Evolutionary conservation across 2,329 filamentous ascomycete species (phyloP).

Genomic region (Aspergillus sojae): DNA sequence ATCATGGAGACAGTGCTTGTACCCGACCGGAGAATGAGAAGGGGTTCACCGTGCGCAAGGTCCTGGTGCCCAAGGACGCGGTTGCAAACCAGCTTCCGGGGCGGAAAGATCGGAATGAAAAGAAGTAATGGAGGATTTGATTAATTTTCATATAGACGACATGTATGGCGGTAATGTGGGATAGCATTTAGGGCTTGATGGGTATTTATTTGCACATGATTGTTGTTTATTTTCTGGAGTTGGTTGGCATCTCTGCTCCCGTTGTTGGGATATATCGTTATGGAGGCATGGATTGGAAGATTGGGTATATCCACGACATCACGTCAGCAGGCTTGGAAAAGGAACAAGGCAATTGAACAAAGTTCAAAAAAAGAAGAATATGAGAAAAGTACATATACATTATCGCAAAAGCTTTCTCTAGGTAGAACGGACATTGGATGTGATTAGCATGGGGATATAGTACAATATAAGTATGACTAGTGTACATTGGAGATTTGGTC

Average conservation of each 20-base stretch:
- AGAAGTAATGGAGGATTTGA: constrained; percentile 5
- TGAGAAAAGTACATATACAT: not conserved
- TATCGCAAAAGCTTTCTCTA: not conserved
- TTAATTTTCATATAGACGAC: not conserved
- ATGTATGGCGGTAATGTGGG: not conserved
- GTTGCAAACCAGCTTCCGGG: constrained; percentile 29
- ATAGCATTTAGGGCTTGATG: not conserved
- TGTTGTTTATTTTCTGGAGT: constrained; percentile 1
- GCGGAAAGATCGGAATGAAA: constrained; percentile 21
- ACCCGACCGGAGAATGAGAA: constrained; percentile 44
- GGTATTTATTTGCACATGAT: not conserved
- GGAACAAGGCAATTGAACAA: not conserved
- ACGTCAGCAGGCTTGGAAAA: not conserved
- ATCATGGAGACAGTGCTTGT: constrained; percentile 48
- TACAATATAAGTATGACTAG: not conserved
- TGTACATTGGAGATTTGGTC: not conserved
- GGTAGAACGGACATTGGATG: not conserved
- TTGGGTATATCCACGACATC: not conserved
- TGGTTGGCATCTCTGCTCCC: not conserved
- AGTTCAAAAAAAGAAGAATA: not conserved
- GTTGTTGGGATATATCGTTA: not conserved
- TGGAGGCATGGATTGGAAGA: not conserved
- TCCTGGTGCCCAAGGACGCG: constrained; percentile 34
- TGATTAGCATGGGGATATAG: not conserved
- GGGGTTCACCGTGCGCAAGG: constrained; percentile 44